Conservation (phyloP, 768 basidiomycete genomes). For the Gloeostereum incarnatum region DNA sequence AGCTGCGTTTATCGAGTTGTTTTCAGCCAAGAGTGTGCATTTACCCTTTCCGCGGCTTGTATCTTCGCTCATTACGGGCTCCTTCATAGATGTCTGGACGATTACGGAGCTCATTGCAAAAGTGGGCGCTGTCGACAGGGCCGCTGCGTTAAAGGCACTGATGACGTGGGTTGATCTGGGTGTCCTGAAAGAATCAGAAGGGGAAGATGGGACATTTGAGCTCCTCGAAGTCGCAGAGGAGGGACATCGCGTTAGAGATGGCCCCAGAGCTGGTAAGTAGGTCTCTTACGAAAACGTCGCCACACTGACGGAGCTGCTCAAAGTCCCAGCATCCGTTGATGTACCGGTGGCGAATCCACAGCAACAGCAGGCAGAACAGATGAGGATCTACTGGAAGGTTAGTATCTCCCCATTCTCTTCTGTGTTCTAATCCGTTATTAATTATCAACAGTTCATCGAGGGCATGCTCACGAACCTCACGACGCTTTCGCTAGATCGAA, state of each 20-base stretch:
- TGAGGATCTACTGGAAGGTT: conserved; percentile 86
- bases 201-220: conserved; percentile 42
- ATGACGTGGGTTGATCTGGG: conserved; percentile 79
- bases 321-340: conserved; percentile 25
- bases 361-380: conserved; percentile 77
- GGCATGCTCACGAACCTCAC: conserved; percentile 89
- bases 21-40: conserved; percentile 54
- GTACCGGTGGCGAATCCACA: conserved; percentile 45
- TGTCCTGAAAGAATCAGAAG: conserved; percentile 59
- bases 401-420: conserved; percentile 9
- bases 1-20: conserved; percentile 84
- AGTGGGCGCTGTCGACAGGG: conserved; percentile 58
- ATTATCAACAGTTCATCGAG: conserved; percentile 65
- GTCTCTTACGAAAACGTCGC: background rate
- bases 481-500: conserved; percentile 64
- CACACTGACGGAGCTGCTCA: conserved; percentile 1
- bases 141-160: conserved; percentile 62
- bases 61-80: background rate
- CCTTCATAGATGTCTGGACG: conserved; percentile 63
- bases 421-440: conserved; percentile 4
- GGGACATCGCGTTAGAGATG: too few relatives aligned
- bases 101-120: conserved; percentile 56
- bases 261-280: too few relatives aligned
- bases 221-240: conserved; percentile 58
- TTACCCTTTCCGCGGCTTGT: background rate